Base-by-base conservation (phyloP, 495 filamentous ascomycete genomes). In the Lichina pygmaea region DNA sequence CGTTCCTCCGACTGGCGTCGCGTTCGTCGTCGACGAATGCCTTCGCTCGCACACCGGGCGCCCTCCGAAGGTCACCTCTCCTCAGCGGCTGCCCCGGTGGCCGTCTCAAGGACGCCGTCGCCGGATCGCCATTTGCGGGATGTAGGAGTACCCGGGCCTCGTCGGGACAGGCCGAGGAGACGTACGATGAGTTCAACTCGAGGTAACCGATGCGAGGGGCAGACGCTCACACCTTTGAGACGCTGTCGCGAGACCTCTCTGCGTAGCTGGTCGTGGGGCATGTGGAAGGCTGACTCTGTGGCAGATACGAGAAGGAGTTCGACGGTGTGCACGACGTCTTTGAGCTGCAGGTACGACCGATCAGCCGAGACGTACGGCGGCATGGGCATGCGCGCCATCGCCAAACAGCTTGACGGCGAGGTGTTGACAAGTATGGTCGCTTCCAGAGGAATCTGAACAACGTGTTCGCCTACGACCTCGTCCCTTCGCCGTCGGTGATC, bases 391-490 rank as follows among this genome's bases (percentile, higher is more conserved):
- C 24, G 38, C 7, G 4, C 4, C 24, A 24, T 4, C 2, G 24
- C 24, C 2, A 24, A 24, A 24, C 24, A 24, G 24, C 30, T 43
- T 37, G 37, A 44, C 34, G 3, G 33, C 8, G 15, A 31, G 36
- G 7, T 33, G 15, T n/a, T 16, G 37, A 9, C 8, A 7, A 7
- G 12, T 41, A 11, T 45, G 3, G 15, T 38, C 15, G 6, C 9
- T 12, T 13, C 49, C 55, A 97, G 85, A 85, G 89, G 59, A 99
- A 99, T 65, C 72, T 99, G 53, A 99, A 99, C 77, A 99, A 99
- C 67, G 85, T 81, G 61, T 99, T 99, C 66, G 89, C 89, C 60
- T 99, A 99, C 77, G 89, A 99, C 73, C 75, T 99, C 57, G 89
- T 99, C 51, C 89, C 89, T 53, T 86, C 86, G 44, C 73, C 86